Evolutionary conservation across 2,329 filamentous ascomycete species (phyloP).

Genomic region (Clonostachys rhizophaga): DNA sequence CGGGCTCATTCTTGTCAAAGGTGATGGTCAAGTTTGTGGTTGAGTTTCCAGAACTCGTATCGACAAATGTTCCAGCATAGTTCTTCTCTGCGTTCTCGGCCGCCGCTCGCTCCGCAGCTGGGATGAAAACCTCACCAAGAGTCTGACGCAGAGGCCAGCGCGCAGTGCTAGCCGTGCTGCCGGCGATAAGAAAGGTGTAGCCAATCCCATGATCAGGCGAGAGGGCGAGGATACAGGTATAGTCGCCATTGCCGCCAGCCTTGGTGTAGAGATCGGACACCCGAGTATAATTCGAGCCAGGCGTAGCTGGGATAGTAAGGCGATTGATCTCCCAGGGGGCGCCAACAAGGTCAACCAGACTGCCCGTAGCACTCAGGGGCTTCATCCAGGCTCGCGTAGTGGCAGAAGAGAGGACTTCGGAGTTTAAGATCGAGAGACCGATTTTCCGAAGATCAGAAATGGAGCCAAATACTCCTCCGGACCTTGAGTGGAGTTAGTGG

Average conservation of each 20-base stretch:
- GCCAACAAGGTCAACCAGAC: constrained; percentile 7
- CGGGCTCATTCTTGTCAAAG: not conserved
- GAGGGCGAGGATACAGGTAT: constrained; percentile 12
- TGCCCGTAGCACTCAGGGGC: constrained; percentile 6
- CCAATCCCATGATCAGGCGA: constrained; percentile 13
- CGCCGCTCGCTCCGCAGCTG: constrained; percentile 10
- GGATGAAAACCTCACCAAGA: constrained; percentile 9
- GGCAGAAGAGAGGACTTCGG: constrained; percentile 3
- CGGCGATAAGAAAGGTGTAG: constrained; percentile 17
- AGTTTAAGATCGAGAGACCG: constrained; percentile 11
- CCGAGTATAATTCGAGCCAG: constrained; percentile 12
- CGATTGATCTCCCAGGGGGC: constrained; percentile 12
- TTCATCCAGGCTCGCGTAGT: constrained; percentile 10
- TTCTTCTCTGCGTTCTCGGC: constrained; percentile 9
- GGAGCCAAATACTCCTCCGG: constrained; percentile 6
- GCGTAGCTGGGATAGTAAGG: constrained; percentile 3
- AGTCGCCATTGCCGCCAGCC: constrained; percentile 16
- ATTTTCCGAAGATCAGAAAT: constrained; percentile 5
- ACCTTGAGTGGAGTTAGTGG: not conserved
- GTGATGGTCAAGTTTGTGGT: constrained; percentile 12
- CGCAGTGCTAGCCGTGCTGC: constrained; percentile 7
- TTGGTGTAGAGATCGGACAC: constrained; percentile 18
- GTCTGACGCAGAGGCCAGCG: constrained; percentile 8
- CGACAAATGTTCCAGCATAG: constrained; percentile 9
- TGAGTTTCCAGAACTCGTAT: not conserved